Evolutionary conservation across 306 rosid species (phyloP).

Genomic region (Cucumis melo): DNA sequence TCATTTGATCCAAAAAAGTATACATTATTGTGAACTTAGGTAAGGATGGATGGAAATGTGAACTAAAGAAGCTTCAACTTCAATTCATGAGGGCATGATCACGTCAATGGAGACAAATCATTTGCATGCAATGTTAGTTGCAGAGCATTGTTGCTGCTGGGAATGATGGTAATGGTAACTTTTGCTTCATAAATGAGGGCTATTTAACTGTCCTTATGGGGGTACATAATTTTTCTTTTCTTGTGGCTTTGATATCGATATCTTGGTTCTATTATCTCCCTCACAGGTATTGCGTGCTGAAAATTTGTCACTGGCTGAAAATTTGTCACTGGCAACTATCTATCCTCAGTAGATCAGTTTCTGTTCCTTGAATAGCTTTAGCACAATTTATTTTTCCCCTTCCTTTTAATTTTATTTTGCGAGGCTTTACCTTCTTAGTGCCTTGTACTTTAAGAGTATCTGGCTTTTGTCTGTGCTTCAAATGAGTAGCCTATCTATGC

Average conservation of each 20-base stretch:
- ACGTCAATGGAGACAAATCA: slow-evolving; percentile 32
- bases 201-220: slow-evolving; percentile 27
- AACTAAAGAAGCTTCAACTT: slow-evolving; percentile 40
- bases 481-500: not conserved
- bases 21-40: not conserved
- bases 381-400: not conserved
- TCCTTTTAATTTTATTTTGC: not conserved
- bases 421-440: not conserved
- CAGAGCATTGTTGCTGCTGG: slow-evolving; percentile 41
- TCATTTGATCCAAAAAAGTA: slow-evolving; percentile 1
- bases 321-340: not conserved
- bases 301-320: not conserved
- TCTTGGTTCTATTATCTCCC: slow-evolving; percentile 22
- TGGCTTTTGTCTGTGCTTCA: not conserved
- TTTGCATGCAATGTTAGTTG: slow-evolving; percentile 40
- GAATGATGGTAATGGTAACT: slow-evolving; percentile 49
- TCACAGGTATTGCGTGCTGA: slow-evolving; percentile 9
- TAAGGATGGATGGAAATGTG: slow-evolving; percentile 31
- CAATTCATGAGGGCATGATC: slow-evolving; percentile 29
- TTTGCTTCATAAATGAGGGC: slow-evolving; percentile 32
- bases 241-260: slow-evolving; percentile 25
- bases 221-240: slow-evolving; percentile 39
- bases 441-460: not conserved
- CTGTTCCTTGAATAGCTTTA: not conserved
- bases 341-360: not conserved